Evolutionary conservation across 805 yeast genomes (phyloP).

Genomic region (Starmerella cellae): DNA sequence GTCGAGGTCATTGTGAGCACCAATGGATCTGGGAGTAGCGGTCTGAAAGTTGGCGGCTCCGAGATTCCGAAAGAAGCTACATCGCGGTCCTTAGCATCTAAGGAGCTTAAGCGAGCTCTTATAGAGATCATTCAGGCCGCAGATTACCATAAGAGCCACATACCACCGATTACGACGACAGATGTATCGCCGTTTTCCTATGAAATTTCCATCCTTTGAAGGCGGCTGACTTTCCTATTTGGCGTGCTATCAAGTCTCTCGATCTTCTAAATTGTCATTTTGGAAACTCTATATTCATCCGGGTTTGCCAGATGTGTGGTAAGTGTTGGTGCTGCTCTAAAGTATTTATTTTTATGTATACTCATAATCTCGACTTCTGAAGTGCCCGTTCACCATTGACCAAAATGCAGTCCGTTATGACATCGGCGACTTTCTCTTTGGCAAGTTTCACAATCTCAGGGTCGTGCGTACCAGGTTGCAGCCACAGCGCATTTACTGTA

Average conservation of each 20-base stretch:
- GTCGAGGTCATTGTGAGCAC: constrained; percentile 39
- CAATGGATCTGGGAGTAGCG: background rate
- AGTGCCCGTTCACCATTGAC: constrained; percentile 44
- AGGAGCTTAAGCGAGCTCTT: constrained; percentile 32
- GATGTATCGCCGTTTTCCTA: constrained; percentile 57
- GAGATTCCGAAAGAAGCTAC: background rate
- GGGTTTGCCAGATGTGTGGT: too few relatives aligned
- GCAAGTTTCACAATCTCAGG: constrained; percentile 31
- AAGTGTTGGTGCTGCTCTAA: background rate
- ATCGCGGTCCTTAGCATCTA: constrained; percentile 17
- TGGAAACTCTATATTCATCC: too few relatives aligned
- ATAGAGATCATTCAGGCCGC: constrained; percentile 38
- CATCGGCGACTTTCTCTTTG: constrained; percentile 24
- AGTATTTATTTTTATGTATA: background rate
- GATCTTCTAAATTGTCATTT: too few relatives aligned
- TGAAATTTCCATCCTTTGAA: constrained; percentile 27
- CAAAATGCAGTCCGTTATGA: constrained; percentile 54
- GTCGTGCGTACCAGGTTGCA: constrained; percentile 72
- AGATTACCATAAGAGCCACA: constrained; percentile 47
- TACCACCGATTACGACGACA: constrained; percentile 59
- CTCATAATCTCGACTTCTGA: background rate
- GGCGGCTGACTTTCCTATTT: too few relatives aligned
- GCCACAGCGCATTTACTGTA: constrained; percentile 52
- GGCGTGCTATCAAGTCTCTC: background rate
- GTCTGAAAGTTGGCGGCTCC: background rate